Base-by-base conservation (phyloP, 306 rosid genomes). In the Purshia tridentata region DNA sequence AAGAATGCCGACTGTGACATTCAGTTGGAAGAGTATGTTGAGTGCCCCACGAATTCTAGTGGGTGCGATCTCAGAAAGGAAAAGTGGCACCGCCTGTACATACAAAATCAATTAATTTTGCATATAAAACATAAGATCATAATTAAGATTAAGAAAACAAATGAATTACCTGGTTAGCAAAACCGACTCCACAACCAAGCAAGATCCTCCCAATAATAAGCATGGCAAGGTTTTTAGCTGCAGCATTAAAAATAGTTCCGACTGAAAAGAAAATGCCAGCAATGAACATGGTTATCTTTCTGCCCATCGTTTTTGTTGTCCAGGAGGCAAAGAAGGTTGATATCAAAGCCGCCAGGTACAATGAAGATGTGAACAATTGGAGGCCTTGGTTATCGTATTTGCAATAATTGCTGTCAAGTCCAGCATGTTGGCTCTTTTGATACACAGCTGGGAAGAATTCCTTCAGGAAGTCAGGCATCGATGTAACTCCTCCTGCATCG, bases 171-270 rank as follows among this genome's bases (percentile, higher is more conserved):
- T 87, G 96, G 69, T 87, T 86, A 45, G 88, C 92, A 42, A 89
- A 90, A 69, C 96, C 96, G 62, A 84, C 83, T 0, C 96, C 96
- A 65, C 72, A 87, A 11, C 96, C 96, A 50, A 90, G 91, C 50
- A 86, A 67, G 76, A 88, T 52, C 12, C 96, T 75, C n/a, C 92
- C 96, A 51, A 81, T 0, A 64, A 88, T 82, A 52, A 90, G 96
- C 96, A 90, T 82, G 74, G 54, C 11, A 15, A 87, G 83, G 69
- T 81, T 61, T 22, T 82, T 80, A 9, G 96, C 96, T 0, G 85
- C 81, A 3, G 90, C 85, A 37, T 84, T 86, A 4, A 90, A 73
- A 42, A 18, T 50, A 40, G 87, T 81, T 4, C 96, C 96, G 4
- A 20, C 7, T 0, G 87, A 57, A 81, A 86, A 90, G 69, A 87